Percentiles rank a stretch among this genome's conserved stretches.
These are phyloP conservation scores for Triadica sebifera DNA, from an alignment of 345 rosid species.

Conservation along the genomic window DNA sequence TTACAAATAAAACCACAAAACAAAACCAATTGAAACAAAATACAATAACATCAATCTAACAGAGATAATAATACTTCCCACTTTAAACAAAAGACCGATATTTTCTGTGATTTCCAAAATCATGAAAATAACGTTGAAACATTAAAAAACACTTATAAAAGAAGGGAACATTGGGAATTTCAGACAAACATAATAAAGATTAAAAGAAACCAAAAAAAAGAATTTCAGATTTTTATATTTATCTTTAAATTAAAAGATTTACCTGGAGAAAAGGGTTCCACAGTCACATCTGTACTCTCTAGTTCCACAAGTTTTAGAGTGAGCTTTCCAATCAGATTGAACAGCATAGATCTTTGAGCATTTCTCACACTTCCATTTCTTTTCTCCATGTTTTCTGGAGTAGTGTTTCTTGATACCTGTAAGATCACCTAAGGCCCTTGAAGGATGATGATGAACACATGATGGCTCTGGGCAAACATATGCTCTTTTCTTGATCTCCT, in stretches of 20 bases:
- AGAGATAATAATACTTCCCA: conserved; percentile 18
- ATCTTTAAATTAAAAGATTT: conserved; percentile 5
- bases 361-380: conserved; percentile 95
- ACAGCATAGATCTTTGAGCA: conserved; percentile 93
- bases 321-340: conserved; percentile 98
- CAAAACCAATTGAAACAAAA: conserved; percentile 18
- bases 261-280: conserved; percentile 93
- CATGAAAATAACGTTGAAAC: conserved; percentile 12
- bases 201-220: conserved; percentile 11
- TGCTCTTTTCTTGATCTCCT: conserved; percentile 59
- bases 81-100: conserved; percentile 25
- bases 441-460: conserved; percentile 91
- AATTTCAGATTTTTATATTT: not conserved
- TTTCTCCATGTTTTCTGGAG: conserved; percentile 91
- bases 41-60: conserved; percentile 21
- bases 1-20: conserved; percentile 20
- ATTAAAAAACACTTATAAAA: not conserved
- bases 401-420: conserved; percentile 96
- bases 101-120: conserved; percentile 16
- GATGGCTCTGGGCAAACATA: conserved; percentile 75
- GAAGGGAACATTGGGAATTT: conserved; percentile 17
- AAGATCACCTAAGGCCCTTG: conserved; percentile 91
- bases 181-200: conserved; percentile 22
- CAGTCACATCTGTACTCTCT: conserved; percentile 94
- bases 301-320: conserved; percentile 91